phyloP scores from a whole-genome alignment of 2,329 filamentous ascomycete genomes.

The Xylaria hypoxylon region DNA sequence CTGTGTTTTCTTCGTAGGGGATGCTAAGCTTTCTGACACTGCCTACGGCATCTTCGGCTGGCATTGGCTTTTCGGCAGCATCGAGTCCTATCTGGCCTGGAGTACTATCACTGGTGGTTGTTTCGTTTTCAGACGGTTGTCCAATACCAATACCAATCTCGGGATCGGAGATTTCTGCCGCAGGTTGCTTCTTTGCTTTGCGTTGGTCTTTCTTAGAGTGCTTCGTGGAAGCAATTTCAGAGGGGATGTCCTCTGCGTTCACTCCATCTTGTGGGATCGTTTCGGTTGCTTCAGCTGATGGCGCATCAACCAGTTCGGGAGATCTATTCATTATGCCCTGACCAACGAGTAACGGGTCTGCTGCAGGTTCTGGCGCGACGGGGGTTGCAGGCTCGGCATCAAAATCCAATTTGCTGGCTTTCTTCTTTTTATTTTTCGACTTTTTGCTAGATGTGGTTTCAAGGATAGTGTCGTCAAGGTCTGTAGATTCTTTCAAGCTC shows the following conservation, averaged over 20 bases:
- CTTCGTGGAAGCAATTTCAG: conserved; percentile 46
- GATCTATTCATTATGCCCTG: conserved; percentile 11
- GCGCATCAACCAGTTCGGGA: conserved; percentile 10
- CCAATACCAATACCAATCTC: conserved; percentile 20
- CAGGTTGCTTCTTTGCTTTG: conserved; percentile 43
- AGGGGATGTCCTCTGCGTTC: conserved; percentile 15
- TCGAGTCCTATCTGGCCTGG: not conserved
- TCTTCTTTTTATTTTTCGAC: conserved; percentile 53
- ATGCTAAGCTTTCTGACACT: not conserved
- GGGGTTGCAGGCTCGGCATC: conserved; percentile 32
- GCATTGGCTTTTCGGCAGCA: not conserved
- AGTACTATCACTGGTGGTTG: not conserved
- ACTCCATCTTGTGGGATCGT: conserved; percentile 18
- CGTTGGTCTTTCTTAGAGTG: conserved; percentile 60
- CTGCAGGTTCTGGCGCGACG: conserved; percentile 33
- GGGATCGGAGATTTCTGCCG: conserved; percentile 17
- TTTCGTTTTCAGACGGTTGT: conserved; percentile 8
- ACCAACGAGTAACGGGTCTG: conserved; percentile 29
- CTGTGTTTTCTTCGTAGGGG: not conserved
- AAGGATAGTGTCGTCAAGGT: conserved; percentile 39
- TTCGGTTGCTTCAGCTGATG: conserved; percentile 21
- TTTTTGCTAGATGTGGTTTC: conserved; percentile 43
- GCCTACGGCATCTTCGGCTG: not conserved
- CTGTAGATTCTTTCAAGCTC: conserved; percentile 41
- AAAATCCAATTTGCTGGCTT: conserved; percentile 34